A percentile compares a stretch with the other conserved stretches of the same genome.
Evolutionary conservation across 352 stramenopile genomes (phyloP).

Genomic region (Blastocystis sp.): DNA sequence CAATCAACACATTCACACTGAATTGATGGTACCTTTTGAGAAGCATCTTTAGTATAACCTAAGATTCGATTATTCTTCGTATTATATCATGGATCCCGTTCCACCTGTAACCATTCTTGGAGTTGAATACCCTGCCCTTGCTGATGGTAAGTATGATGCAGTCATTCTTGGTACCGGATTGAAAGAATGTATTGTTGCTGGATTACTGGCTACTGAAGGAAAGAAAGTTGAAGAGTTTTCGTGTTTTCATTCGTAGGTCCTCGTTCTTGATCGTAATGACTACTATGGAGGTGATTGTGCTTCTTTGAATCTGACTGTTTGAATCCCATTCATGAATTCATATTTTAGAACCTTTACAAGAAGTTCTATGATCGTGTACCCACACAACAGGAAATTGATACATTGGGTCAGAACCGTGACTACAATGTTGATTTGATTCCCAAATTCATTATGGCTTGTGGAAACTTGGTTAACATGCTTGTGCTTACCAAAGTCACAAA

Average conservation of each 20-base stretch:
- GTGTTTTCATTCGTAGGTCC: conserved; percentile 70
- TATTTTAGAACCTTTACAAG: conserved; percentile 60
- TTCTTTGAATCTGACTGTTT: conserved; percentile 93
- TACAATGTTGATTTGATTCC: conserved; percentile 99
- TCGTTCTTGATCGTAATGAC: conserved; percentile 92
- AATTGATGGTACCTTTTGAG: not conserved
- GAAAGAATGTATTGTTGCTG: conserved; percentile 96
- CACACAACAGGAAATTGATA: conserved; percentile 68
- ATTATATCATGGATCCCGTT: conserved; percentile 18
- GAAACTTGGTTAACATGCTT: conserved; percentile 97
- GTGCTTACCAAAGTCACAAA: conserved; percentile 91
- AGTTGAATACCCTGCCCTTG: conserved; percentile 73
- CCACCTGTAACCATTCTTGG: conserved; percentile 63
- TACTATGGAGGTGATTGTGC: conserved; percentile 97
- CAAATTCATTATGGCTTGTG: conserved; percentile 99
- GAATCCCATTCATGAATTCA: conserved; percentile 75
- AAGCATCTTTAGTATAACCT: not conserved
- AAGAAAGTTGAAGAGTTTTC: conserved; percentile 71
- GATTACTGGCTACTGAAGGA: conserved; percentile 84
- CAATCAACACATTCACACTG: not conserved
- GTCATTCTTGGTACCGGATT: conserved; percentile 97
- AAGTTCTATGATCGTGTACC: conserved; percentile 72
- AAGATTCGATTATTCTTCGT: not conserved
- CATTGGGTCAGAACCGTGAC: conserved; percentile 88
- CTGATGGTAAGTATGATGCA: conserved; percentile 97